Conservation (phyloP, 495 filamentous ascomycete species). For the Penicillium pulvis region DNA sequence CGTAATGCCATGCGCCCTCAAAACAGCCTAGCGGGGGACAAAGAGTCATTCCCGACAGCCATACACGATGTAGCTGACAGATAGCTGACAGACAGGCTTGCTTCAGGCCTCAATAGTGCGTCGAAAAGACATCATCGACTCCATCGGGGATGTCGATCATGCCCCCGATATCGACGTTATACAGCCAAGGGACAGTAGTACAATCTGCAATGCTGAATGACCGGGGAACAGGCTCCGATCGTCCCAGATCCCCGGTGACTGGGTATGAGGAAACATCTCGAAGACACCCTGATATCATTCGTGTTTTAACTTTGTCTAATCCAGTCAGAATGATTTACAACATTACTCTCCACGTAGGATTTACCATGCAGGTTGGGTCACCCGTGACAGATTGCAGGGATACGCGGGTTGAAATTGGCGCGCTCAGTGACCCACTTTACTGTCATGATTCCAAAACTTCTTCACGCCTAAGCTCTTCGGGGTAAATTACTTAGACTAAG, state of each 20-base stretch:
- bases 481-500: constrained; percentile 2
- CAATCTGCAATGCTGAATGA: background rate
- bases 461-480: constrained; percentile 4
- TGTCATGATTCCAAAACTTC: constrained; percentile 6
- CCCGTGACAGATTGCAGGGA: constrained; percentile 13
- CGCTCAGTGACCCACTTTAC: background rate
- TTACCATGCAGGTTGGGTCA: constrained; percentile 11
- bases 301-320: background rate
- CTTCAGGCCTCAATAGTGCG: constrained; percentile 31
- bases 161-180: background rate
- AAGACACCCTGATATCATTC: background rate
- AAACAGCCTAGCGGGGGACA: constrained; percentile 2
- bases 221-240: constrained; percentile 8
- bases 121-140: constrained; percentile 13
- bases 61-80: constrained; percentile 12
- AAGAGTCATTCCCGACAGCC: background rate
- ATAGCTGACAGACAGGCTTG: constrained; percentile 16
- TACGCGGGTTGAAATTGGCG: background rate
- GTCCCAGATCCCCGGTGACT: constrained; percentile 8
- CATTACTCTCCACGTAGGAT: background rate
- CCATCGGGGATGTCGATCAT: constrained; percentile 4
- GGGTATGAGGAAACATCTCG: constrained; percentile 5
- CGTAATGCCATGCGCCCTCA: constrained; percentile 32
- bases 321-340: background rate
- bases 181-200: background rate